Evolutionary conservation across 495 filamentous ascomycete genomes (phyloP).

Genomic region (Evernia prunastri): DNA sequence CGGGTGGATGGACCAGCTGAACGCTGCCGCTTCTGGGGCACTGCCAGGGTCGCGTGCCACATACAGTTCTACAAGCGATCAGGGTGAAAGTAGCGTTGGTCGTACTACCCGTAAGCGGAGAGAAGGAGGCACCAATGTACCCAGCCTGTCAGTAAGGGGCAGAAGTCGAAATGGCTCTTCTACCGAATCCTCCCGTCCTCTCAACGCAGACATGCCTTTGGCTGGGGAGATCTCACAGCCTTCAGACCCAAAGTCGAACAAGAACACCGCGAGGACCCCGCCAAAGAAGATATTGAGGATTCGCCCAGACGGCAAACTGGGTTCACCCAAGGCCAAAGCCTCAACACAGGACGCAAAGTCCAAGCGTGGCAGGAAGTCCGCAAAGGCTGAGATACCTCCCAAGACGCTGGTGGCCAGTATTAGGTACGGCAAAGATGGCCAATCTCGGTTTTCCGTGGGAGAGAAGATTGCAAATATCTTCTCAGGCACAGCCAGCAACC

Average conservation of each 20-base stretch:
- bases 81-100: neutral
- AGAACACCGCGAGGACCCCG: slow-evolving; percentile 5
- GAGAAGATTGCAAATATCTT: slow-evolving; percentile 49
- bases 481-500: slow-evolving; percentile 23
- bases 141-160: neutral
- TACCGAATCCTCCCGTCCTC: neutral
- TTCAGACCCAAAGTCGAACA: neutral
- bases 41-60: neutral
- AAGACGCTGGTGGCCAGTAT: slow-evolving; percentile 38
- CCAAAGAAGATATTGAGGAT: slow-evolving; percentile 45
- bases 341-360: slow-evolving; percentile 27
- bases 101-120: neutral
- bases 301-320: slow-evolving; percentile 52
- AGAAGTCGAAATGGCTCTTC: neutral
- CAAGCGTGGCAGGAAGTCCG: slow-evolving; percentile 30
- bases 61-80: neutral
- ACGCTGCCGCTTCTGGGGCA: slow-evolving; percentile 14
- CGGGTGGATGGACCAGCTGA: slow-evolving; percentile 17
- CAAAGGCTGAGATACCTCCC: slow-evolving; percentile 16
- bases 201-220: neutral
- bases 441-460: slow-evolving; percentile 31
- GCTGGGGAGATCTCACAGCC: neutral
- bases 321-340: slow-evolving; percentile 40
- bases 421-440: slow-evolving; percentile 36
- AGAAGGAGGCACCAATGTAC: neutral